Conservation (phyloP, 805 yeast species). For the Jamesozyma piceae region DNA sequence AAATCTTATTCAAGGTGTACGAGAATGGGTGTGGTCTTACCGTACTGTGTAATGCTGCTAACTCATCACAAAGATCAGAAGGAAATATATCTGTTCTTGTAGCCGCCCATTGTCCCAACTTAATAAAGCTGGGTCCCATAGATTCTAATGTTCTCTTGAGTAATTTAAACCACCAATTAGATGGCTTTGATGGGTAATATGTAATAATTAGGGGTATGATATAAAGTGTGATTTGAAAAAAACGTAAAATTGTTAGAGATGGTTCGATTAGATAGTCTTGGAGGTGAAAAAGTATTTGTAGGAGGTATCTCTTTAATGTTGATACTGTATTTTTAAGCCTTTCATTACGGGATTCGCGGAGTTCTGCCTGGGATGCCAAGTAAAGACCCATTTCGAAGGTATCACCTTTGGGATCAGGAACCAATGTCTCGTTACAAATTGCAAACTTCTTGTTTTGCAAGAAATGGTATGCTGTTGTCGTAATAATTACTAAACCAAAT, state of each 20-base stretch:
- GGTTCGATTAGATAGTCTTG: conserved; percentile 62
- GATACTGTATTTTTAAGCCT: not conserved
- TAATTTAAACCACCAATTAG: conserved; percentile 56
- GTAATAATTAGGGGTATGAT: not conserved
- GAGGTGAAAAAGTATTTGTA: conserved; percentile 33
- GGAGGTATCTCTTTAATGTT: conserved; percentile 20
- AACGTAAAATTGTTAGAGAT: conserved; percentile 53
- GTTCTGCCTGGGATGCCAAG: conserved; percentile 49
- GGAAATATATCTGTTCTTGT: conserved; percentile 92
- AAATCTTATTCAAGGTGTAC: conserved; percentile 50
- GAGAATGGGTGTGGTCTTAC: conserved; percentile 62
- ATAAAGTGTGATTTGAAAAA: conserved; percentile 37
- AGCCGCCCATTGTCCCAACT: conserved; percentile 98
- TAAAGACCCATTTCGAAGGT: conserved; percentile 65
- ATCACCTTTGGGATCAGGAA: conserved; percentile 41
- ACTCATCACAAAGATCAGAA: conserved; percentile 61
- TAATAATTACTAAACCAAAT: too few species aligned
- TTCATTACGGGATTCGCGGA: not conserved
- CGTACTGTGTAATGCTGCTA: conserved; percentile 72
- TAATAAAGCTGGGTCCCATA: conserved; percentile 89
- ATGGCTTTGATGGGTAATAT: conserved; percentile 53
- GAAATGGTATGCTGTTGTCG: not conserved
- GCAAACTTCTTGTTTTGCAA: not conserved
- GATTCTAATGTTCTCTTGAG: conserved; percentile 60
- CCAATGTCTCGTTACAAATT: conserved; percentile 6